phyloP scores from a whole-genome alignment of 2,329 filamentous ascomycete genomes.

The Macroventuria anomochaeta region DNA sequence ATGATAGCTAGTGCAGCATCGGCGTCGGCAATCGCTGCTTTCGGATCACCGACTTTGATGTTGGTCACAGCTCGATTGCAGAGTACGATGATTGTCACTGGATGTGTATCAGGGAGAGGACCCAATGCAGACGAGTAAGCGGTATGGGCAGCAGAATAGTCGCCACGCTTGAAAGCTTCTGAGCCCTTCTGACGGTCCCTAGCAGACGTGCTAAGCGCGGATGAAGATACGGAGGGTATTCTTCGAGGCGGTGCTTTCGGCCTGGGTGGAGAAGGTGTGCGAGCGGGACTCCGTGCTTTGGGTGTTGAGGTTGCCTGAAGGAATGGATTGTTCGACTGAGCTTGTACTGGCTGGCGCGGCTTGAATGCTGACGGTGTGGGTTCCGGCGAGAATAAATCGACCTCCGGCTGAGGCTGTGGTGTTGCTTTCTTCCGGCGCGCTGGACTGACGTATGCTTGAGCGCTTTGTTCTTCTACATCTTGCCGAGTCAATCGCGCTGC shows the following conservation, averaged over 20 bases:
- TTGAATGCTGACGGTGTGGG: conserved; percentile 30
- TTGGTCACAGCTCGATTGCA: conserved; percentile 91
- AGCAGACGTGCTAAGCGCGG: conserved; percentile 76
- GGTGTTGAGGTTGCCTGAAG: conserved; percentile 37
- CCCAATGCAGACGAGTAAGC: conserved; percentile 80
- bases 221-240: conserved; percentile 71
- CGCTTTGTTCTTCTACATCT: conserved; percentile 77
- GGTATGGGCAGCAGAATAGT: conserved; percentile 84
- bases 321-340: conserved; percentile 51
- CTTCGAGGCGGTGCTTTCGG: conserved; percentile 61
- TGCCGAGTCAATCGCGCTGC: conserved; percentile 72
- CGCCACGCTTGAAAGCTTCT: conserved; percentile 90
- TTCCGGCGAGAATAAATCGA: conserved; percentile 66
- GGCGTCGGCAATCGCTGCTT: conserved; percentile 83
- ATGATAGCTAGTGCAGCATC: conserved; percentile 82
- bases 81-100: conserved; percentile 84
- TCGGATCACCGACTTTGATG: conserved; percentile 90
- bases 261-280: conserved; percentile 51
- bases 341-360: conserved; percentile 42
- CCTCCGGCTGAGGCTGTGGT: conserved; percentile 50
- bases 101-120: conserved; percentile 77
- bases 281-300: conserved; percentile 46
- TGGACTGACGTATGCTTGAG: conserved; percentile 86
- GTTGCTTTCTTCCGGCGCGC: conserved; percentile 76
- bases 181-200: conserved; percentile 80